Evolutionary conservation across 2,329 filamentous ascomycete species (phyloP).

Genomic region (Fusarium pseudocircinatum): DNA sequence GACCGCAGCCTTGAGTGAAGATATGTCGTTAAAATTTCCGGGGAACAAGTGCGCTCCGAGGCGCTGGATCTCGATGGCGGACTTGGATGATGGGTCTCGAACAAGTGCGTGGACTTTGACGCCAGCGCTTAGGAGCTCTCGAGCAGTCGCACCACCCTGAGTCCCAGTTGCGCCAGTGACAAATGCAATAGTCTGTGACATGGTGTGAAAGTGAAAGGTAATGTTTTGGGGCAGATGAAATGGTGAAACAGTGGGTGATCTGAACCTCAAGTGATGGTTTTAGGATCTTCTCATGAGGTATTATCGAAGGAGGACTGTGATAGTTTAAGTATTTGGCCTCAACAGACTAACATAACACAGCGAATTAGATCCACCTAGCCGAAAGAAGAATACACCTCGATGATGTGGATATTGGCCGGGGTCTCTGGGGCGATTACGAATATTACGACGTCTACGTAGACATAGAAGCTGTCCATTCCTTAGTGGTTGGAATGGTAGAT

Average conservation of each 20-base stretch:
- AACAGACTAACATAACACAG: neutral
- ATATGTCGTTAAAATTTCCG: neutral
- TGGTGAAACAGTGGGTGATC: accelerated
- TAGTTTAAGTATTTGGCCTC: neutral
- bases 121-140: neutral
- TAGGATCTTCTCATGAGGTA: no score
- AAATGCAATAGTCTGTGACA: neutral
- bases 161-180: neutral
- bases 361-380: accelerated
- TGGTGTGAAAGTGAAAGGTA: neutral
- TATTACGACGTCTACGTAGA: accelerated
- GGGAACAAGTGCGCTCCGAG: neutral
- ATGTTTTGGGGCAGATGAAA: neutral
- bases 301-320: neutral
- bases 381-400: neutral
- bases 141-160: neutral
- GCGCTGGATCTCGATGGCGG: neutral
- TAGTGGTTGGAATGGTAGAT: accelerated
- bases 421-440: neutral
- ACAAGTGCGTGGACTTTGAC: neutral
- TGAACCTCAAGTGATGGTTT: accelerated
- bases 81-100: neutral
- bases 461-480: accelerated
- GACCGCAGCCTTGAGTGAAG: neutral
- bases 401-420: neutral